Evolutionary conservation across 23 red algal genomes (phyloP).

Genomic region (Gracilaria caudata): DNA sequence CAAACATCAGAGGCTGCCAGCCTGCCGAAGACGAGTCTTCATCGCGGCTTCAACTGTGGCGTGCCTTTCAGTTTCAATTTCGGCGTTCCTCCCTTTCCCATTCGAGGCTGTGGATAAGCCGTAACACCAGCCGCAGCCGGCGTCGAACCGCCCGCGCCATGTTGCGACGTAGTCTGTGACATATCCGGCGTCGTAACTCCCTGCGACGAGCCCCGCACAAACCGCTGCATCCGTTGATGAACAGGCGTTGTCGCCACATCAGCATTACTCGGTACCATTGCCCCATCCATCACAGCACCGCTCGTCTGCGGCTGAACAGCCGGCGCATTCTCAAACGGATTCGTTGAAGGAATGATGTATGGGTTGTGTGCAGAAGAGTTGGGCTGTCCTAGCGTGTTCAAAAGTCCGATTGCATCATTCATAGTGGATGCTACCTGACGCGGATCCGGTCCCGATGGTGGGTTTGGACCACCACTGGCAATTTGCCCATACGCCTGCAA

Average conservation of each 20-base stretch:
- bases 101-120: background rate
- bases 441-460: conserved; percentile 16
- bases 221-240: background rate
- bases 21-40: no score
- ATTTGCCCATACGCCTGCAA: conserved; percentile 61
- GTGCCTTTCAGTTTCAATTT: background rate
- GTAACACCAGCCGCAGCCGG: background rate
- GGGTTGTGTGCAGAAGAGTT: background rate
- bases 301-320: background rate
- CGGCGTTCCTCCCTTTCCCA: background rate
- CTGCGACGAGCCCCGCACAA: background rate
- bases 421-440: conserved; percentile 19
- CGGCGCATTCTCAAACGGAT: conserved; percentile 10
- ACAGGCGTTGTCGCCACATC: background rate
- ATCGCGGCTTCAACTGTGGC: no score
- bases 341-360: conserved; percentile 12
- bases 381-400: conserved; percentile 37
- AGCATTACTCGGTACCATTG: background rate
- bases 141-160: background rate
- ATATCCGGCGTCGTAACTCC: conserved; percentile 1
- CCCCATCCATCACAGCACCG: background rate
- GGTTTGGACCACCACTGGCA: background rate
- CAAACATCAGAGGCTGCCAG: no score
- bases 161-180: conserved; percentile 5
- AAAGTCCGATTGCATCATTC: conserved; percentile 44